A percentile compares a stretch with the other conserved stretches of the same genome.
phyloP scores from a whole-genome alignment of 2,329 filamentous ascomycete species.

The Graphilbum fragrans region DNA sequence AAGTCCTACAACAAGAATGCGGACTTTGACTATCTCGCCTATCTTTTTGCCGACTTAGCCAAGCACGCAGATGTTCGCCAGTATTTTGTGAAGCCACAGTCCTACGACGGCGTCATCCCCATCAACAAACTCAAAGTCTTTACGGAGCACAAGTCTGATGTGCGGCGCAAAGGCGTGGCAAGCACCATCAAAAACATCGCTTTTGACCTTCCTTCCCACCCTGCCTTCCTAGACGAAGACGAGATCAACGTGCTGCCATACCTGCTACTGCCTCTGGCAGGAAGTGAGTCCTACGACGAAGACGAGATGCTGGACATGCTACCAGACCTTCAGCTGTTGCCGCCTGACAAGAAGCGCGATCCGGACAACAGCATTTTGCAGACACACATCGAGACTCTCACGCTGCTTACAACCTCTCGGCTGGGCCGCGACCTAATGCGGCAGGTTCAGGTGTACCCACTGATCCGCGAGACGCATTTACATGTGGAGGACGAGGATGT shows the following conservation, averaged over 20 bases:
- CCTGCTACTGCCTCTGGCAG: conserved; percentile 75
- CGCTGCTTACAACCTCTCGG: conserved; percentile 68
- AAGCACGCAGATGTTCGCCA: conserved; percentile 64
- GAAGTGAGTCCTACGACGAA: conserved; percentile 75
- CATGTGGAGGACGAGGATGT: conserved; percentile 69
- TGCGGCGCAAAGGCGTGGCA: conserved; percentile 87
- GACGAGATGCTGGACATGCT: conserved; percentile 82
- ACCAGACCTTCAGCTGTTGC: conserved; percentile 77
- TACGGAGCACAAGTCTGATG: conserved; percentile 74
- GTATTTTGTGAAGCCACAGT: conserved; percentile 62
- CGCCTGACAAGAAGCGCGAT: conserved; percentile 82
- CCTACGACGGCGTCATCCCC: conserved; percentile 75
- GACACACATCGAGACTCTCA: conserved; percentile 80
- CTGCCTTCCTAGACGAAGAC: conserved; percentile 55
- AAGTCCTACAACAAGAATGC: conserved; percentile 74
- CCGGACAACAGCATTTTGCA: conserved; percentile 62
- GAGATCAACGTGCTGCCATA: conserved; percentile 79
- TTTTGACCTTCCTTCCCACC: conserved; percentile 68
- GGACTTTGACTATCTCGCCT: conserved; percentile 85
- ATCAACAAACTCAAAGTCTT: conserved; percentile 89
- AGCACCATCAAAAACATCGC: conserved; percentile 89
- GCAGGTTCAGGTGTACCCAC: conserved; percentile 71
- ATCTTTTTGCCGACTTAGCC: conserved; percentile 85
- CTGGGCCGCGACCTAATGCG: conserved; percentile 65
- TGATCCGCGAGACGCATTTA: conserved; percentile 76